These are phyloP conservation scores for Emmonsiellopsis sp. DNA, from an alignment of 2,329 filamentous ascomycete species.

Conservation along the genomic window DNA sequence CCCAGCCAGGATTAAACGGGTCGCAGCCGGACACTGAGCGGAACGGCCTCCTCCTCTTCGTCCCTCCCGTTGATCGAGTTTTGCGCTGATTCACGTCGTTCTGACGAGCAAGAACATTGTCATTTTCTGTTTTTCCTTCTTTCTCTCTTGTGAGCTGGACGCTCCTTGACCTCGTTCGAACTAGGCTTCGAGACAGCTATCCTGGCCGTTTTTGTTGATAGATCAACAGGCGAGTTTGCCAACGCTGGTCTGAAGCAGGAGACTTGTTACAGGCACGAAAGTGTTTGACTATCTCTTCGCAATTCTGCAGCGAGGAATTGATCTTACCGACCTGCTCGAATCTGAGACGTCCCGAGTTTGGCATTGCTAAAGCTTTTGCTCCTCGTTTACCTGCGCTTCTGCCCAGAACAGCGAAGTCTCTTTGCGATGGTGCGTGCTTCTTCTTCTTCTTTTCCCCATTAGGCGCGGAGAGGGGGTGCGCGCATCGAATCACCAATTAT, in stretches of 20 bases:
- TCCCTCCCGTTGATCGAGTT: not conserved
- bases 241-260: not conserved
- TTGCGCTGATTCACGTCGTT: not conserved
- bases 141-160: conserved; percentile 12
- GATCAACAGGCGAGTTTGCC: not conserved
- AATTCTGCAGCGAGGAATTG: not conserved
- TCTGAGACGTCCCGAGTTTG: conserved; percentile 19
- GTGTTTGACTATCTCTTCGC: not conserved
- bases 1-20: not conserved
- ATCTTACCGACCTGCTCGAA: not conserved
- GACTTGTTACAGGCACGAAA: not conserved
- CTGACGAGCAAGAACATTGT: not conserved
- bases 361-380: conserved; percentile 13
- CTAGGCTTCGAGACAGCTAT: not conserved
- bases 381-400: not conserved
- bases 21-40: not conserved
- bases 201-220: not conserved
- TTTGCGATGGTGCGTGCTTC: not conserved
- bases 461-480: not conserved
- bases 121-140: conserved; percentile 8
- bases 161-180: conserved; percentile 5
- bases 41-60: not conserved
- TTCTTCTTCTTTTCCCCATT: not conserved
- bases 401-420: not conserved
- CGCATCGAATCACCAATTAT: not conserved